Percentiles rank a stretch among this genome's conserved stretches.
Conservation (phyloP, 164 flowering plant species). For the Vitis amurensis region DNA sequence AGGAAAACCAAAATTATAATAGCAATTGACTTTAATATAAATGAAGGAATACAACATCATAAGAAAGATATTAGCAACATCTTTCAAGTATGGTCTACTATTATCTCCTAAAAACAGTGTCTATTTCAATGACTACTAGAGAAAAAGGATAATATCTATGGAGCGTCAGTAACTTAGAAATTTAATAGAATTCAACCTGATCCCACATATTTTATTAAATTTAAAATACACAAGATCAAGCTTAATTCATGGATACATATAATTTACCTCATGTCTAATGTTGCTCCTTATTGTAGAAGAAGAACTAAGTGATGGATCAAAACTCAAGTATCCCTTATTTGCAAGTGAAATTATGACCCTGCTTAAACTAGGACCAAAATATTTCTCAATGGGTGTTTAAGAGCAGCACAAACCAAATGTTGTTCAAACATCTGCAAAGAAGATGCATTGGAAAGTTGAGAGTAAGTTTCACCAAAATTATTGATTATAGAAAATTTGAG, state of each 20-base stretch:
- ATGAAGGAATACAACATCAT: too few relatives aligned
- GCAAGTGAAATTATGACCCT: conserved; percentile 46
- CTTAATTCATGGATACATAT: conserved; percentile 5
- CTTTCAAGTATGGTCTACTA: too few relatives aligned
- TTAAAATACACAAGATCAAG: background rate
- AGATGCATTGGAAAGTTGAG: background rate
- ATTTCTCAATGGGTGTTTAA: conserved; percentile 72
- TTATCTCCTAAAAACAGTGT: too few relatives aligned
- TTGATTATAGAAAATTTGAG: background rate
- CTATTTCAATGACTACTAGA: conserved; percentile 23
- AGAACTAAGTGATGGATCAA: conserved; percentile 46
- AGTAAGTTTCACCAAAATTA: background rate
- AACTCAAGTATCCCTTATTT: conserved; percentile 51
- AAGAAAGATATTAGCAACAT: too few relatives aligned
- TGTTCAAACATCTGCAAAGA: conserved; percentile 76
- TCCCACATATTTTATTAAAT: background rate
- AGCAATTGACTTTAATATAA: too few relatives aligned
- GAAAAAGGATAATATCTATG: background rate
- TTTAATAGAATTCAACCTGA: background rate
- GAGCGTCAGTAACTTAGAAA: background rate
- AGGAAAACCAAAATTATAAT: too few relatives aligned
- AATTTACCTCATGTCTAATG: conserved; percentile 75
- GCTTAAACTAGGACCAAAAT: conserved; percentile 70
- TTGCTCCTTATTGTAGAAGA: conserved; percentile 68
- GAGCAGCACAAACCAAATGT: conserved; percentile 82